Evolutionary conservation across 2,329 filamentous ascomycete genomes (phyloP), one percentile per base, ranked within the genome.

Genomic region (Aspergillus nomiae): DNA sequence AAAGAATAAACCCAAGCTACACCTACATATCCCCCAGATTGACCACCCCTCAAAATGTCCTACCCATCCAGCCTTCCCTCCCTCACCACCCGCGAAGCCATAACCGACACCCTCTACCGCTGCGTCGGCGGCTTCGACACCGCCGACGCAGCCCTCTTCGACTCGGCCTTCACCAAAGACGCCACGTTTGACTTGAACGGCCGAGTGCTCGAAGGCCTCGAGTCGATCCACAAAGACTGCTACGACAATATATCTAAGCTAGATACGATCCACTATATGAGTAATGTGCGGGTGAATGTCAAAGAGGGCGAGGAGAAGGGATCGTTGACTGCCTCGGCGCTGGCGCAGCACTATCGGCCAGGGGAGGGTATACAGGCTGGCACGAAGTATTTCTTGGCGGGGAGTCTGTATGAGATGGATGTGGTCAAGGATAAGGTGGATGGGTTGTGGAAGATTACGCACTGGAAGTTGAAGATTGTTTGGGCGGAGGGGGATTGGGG

Each of bases 371-470:
- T 61, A 36, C 64, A 73, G 16, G 60, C 67, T 10, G 70, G 61
- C 56, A 66, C 65, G 2, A 55, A 65, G 24, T 66, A 67, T 36
- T 71, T 72, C 21, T 46, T 74, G 60, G 70, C 61, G 19, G 75
- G 72, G 6, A 50, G 63, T 12, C 34, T 65, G 56, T 80, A 78
- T 61, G 69, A 46, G 21, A 26, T 75, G 14, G 74, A 77, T 59
- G 36, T 77, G 21, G 67, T 75, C 5, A 71, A 64, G 63, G 72
- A 75, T 67, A 65, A 67, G 21, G 54, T 9, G 6, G 71, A 71
- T 34, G 72, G 70, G 11, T 28, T 75, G 60, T 79, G 77, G 77
- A 78, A 74, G 70, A 72, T 75, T 21, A 73, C 71, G 68, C 65
- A 69, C 21, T 76, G 66, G 66, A 67, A 61, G 28, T 56, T 76